Evolutionary conservation across 805 yeast genomes (phyloP), one percentile per base, ranked within the genome.

Genomic region (Myxozyma monticola): DNA sequence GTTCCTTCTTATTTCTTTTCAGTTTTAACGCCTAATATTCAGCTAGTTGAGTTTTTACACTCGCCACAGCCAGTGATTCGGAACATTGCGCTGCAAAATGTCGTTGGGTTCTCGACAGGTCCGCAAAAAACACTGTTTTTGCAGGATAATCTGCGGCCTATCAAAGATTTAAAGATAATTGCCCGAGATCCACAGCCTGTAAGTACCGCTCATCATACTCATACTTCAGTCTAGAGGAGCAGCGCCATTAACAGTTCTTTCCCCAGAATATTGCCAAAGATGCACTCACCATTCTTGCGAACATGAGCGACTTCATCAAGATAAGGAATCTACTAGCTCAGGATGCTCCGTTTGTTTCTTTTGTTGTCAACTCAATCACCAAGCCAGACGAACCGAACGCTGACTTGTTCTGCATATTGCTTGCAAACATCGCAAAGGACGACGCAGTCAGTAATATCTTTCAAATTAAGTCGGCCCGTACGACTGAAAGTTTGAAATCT

Each of bases 351-450:
- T 88, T 83, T 64, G 52, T 71, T 14, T 51, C 55, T 21, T 55
- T 45, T 36, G 55, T 65, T 18, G 63, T 61, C 17, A 54, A 60
- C 24, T 49, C 60, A 52, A 58, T 67, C 66, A 76, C 54, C 35
- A 36, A 38, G 14, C 67, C 80, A 31, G 72, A 73, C 5, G 85
- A 88, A 64, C 65, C 76, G 24, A 81, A 82, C 65, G 86, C 95
- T 4, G 96, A 89, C 60, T 76, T 88, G 56, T 83, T 81, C 77
- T 80, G 90, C 63, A 90, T 93, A 56, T 72, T 93, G 51, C 75
- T 93, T 59, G 81, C 96, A 24, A 93, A 93, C 65, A 65, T 93
- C 61, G 91, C 96, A 18, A 88, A 90, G 62, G 80, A 80, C 58
- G 88, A 85, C 60, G 69, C 71, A 17, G 80, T 88, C 39, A 39